phyloP scores from a whole-genome alignment of 129 eudicot species.

The Ambrosia artemisiifolia region DNA sequence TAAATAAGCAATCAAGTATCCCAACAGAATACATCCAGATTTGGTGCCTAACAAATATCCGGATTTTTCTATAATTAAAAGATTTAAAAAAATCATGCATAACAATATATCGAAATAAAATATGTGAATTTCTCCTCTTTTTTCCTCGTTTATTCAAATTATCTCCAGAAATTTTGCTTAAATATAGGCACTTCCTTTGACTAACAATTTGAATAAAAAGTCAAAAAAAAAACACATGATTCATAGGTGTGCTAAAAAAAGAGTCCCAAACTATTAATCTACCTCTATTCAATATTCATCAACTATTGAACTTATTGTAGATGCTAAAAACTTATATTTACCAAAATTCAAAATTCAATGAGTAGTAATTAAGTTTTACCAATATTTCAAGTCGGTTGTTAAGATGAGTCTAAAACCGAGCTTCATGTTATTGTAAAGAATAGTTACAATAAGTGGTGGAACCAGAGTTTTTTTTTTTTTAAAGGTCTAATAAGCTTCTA shows the following conservation, averaged over 20 bases:
- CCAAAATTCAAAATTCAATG: too few relatives aligned
- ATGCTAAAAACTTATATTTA: too few relatives aligned
- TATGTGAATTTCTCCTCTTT: not conserved
- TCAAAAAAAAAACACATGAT: conserved; percentile 4
- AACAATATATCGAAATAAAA: not conserved
- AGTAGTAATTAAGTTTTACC: too few relatives aligned
- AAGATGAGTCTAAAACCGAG: too few relatives aligned
- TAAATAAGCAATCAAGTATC: not conserved
- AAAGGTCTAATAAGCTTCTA: too few relatives aligned
- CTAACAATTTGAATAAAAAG: not conserved
- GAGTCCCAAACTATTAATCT: not conserved
- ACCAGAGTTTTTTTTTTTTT: too few relatives aligned
- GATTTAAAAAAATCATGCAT: not conserved
- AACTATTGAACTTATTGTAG: too few relatives aligned
- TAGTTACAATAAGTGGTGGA: too few relatives aligned
- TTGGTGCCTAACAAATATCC: conserved; percentile 20
- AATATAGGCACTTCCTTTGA: conserved; percentile 1
- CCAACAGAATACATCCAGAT: conserved; percentile 9
- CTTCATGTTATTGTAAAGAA: too few relatives aligned
- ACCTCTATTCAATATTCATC: not conserved
- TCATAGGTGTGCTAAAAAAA: not conserved
- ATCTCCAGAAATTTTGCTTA: conserved; percentile 1
- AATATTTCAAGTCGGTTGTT: too few relatives aligned
- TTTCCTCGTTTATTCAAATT: conserved; percentile 15
- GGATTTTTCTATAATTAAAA: conserved; percentile 7